Base-by-base conservation (phyloP, 1,284 basidiomycete species). In the Exsudoporus floridanus region DNA sequence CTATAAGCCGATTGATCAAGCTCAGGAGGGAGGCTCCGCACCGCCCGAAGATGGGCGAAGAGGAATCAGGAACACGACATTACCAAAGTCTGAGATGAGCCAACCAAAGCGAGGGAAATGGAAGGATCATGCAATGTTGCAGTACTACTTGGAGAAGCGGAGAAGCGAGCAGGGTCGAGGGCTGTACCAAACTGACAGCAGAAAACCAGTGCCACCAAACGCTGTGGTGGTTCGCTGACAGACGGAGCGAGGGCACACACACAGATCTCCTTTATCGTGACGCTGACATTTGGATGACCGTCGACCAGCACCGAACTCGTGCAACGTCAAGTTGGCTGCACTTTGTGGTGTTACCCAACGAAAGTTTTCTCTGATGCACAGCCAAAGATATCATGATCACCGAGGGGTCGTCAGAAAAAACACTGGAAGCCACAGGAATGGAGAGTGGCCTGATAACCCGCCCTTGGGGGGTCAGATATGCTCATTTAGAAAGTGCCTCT, bases 91-190 rank as follows among this genome's bases (percentile, higher is more conserved):
- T 3, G 10, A 28, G 19, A 18, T 13, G 28, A 28, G 36, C 36
- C 40, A 28, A 37, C 7, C 35, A 16, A 21, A 33, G 34, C 9
- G 30, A 18, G 39, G 25, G 46, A 41, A 50, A 55, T 49, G 59
- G 41, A 59, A 48, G 59, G 33, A 35, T 37, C 30, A 40, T 37
- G 23, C 38, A 13, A 42, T 21, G 12, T 16, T 7, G 25, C 18
- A 19, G 34, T 38, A 35, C n/a, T 38, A 35, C n/a, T 36, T 7
- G 25, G 33, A 19, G 30, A 43, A 43, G 48, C 25, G 25, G 33
- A 19, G 31, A 44, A 40, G 49, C 27, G 34, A 18, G 25, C 38
- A 57, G 58, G 58, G 55, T 45, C 31, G 35, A 40, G 31, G 45
- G 25, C n/a, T 36, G 21, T 43, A 35, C n/a, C 1, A 9, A 4